Evolutionary conservation across 176 grass and related monocot genomes (phyloP), one percentile per base, ranked within the genome.

Genomic region (Bonia amplexicaulis): DNA sequence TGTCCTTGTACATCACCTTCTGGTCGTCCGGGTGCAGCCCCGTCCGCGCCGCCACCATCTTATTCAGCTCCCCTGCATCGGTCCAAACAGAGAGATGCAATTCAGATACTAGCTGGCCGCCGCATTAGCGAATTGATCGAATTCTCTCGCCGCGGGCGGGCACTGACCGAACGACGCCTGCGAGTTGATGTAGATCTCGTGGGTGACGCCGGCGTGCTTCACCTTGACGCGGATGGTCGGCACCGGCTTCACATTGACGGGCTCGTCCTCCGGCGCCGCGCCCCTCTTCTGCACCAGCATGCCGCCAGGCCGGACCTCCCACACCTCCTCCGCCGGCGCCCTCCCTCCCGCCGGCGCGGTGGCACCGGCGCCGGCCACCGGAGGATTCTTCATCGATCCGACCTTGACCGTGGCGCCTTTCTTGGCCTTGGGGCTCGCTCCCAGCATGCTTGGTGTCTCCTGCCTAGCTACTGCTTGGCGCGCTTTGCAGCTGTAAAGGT

Each of bases 111-210:
- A 45, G 54, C 19, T 48, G 2, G 35, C 51, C 35, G 62, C 3
- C 26, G 35, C 58, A 31, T 46, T 48, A 33, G 46, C 70, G 19
- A 16, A 52, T 37, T 7, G 48, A 39, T 6, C 45, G 47, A 88
- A 78, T 52, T 65, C 60, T 29, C 60, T 2, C 26, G 60, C 47
- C 31, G 13, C 3, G 52, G 23, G 25, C 8, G 26, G 26, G 52
- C 60, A 47, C 79, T 44, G 51, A 68, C 94, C 96, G 76, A 98
- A 98, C 11, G 83, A 86, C 0, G 96, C 93, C 79, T 98, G 89
- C 33, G 91, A 85, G 85, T 81, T 98, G 89, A 98, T 87, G 93
- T 95, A 98, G 91, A 95, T 93, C 89, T 98, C 96, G 86, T 98
- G 93, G 88, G 82, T 87, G 42, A 89, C 78, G 69, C 89, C 96